Conservation (phyloP, 805 yeast species). For the Candida sithepensis region DNA sequence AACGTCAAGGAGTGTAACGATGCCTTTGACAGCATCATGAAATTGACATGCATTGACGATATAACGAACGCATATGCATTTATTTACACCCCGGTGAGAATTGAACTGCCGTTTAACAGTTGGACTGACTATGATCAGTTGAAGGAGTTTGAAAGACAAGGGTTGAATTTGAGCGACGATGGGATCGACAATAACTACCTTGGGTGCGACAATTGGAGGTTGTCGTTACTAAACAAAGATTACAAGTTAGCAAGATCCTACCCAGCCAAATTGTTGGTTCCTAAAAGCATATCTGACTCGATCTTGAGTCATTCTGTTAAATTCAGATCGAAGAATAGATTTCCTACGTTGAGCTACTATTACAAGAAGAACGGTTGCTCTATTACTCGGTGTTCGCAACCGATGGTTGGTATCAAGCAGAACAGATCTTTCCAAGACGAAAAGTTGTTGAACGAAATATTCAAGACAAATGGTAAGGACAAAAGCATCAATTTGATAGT, state of each 20-base stretch:
- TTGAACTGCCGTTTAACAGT: slow-evolving; percentile 61
- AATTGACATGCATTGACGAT: slow-evolving; percentile 53
- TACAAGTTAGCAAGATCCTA: slow-evolving; percentile 73
- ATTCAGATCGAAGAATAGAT: slow-evolving; percentile 78
- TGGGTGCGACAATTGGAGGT: slow-evolving; percentile 54
- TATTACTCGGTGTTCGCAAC: slow-evolving; percentile 89
- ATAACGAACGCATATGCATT: slow-evolving; percentile 73
- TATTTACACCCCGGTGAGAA: slow-evolving; percentile 68
- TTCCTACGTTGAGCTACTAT: slow-evolving; percentile 79
- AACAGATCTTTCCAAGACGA: slow-evolving; percentile 91
- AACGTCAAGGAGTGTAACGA: slow-evolving; percentile 58
- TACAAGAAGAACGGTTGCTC: slow-evolving; percentile 68
- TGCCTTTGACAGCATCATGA: slow-evolving; percentile 69
- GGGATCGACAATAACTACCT: slow-evolving; percentile 1
- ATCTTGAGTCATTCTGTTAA: slow-evolving; percentile 79
- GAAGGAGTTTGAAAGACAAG: slow-evolving; percentile 74
- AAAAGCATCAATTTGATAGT: slow-evolving; percentile 57
- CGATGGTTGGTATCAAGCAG: slow-evolving; percentile 86
- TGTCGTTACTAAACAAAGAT: slow-evolving; percentile 58
- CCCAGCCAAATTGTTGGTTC: slow-evolving; percentile 67
- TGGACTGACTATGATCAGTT: slow-evolving; percentile 69
- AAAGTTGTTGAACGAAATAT: slow-evolving; percentile 68
- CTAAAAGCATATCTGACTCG: slow-evolving; percentile 74
- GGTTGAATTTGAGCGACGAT: slow-evolving; percentile 30
- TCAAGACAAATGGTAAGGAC: slow-evolving; percentile 49